A percentile compares a stretch with the other conserved stretches of the same genome.
Evolutionary conservation across 2,329 filamentous ascomycete genomes (phyloP).

Genomic region (Fusarium clavum): DNA sequence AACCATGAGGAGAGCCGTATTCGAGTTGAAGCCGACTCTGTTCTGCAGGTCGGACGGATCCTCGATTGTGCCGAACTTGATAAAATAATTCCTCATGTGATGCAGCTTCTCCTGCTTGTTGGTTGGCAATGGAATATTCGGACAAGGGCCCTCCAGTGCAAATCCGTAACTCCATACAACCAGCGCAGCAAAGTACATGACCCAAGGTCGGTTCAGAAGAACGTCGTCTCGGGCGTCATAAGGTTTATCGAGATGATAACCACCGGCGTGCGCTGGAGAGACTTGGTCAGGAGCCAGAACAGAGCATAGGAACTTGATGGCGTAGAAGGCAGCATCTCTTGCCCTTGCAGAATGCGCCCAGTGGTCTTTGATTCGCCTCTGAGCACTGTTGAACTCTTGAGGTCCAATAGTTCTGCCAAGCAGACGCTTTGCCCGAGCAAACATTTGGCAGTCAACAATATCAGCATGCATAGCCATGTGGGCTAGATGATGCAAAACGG

Average conservation of each 20-base stretch:
- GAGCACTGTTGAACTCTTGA: constrained; percentile 82
- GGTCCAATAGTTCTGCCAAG: constrained; percentile 86
- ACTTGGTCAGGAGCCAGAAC: constrained; percentile 73
- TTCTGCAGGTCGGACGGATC: constrained; percentile 82
- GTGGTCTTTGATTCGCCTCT: constrained; percentile 83
- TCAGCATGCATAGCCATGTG: constrained; percentile 99
- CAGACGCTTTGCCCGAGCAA: constrained; percentile 85
- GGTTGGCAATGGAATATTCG: constrained; percentile 62
- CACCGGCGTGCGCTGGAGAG: constrained; percentile 53
- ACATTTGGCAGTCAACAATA: constrained; percentile 97
- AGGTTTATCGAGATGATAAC: constrained; percentile 58
- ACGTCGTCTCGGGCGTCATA: constrained; percentile 92
- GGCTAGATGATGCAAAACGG: constrained; percentile 90
- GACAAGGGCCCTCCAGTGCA: constrained; percentile 84
- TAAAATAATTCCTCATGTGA: constrained; percentile 84
- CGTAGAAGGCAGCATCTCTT: constrained; percentile 92
- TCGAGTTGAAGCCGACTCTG: constrained; percentile 82
- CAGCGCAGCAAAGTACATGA: constrained; percentile 90
- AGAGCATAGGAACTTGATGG: constrained; percentile 86
- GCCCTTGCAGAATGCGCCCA: constrained; percentile 93
- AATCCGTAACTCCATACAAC: constrained; percentile 97
- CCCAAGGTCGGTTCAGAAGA: constrained; percentile 92
- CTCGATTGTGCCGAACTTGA: constrained; percentile 75
- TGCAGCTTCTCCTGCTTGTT: constrained; percentile 74
- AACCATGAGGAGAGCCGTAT: constrained; percentile 82